Evolutionary conservation across 805 yeast species (phyloP).

Genomic region (Metschnikowia lochheadii): DNA sequence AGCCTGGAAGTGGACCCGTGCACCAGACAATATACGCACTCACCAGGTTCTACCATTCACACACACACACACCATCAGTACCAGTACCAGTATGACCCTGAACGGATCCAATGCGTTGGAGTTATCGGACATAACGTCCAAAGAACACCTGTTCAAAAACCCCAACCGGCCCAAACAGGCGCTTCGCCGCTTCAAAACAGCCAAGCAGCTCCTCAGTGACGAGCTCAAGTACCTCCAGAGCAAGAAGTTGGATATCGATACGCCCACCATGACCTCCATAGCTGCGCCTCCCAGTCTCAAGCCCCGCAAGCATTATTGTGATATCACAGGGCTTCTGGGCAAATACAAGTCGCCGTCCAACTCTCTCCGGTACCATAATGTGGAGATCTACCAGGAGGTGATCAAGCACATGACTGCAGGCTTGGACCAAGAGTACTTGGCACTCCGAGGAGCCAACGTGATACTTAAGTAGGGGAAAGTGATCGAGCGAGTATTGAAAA

Average conservation of each 20-base stretch:
- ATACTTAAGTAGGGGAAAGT: constrained; percentile 47
- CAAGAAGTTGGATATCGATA: constrained; percentile 40
- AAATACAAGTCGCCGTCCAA: constrained; percentile 70
- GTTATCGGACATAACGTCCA: constrained; percentile 38
- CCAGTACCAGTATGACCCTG: not conserved
- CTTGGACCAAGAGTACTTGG: constrained; percentile 87
- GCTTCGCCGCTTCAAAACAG: constrained; percentile 64
- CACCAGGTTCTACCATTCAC: too few species aligned
- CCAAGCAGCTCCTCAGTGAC: constrained; percentile 69
- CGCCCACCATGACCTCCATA: constrained; percentile 65
- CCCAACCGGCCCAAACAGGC: constrained; percentile 47
- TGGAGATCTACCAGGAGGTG: constrained; percentile 71
- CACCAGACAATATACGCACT: constrained; percentile 3
- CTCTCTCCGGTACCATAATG: constrained; percentile 73
- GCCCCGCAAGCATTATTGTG: constrained; percentile 85
- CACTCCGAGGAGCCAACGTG: constrained; percentile 83
- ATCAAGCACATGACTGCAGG: constrained; percentile 83
- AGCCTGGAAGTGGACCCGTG: not conserved
- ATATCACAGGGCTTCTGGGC: constrained; percentile 84
- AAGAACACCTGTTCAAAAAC: constrained; percentile 55
- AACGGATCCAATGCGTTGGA: constrained; percentile 18
- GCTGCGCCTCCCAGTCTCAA: constrained; percentile 83
- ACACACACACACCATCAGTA: too few species aligned
- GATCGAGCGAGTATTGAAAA: too few species aligned
- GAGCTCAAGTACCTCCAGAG: constrained; percentile 63